Base-by-base conservation (phyloP, 495 filamentous ascomycete species). In the Podospora pseudocomata region DNA sequence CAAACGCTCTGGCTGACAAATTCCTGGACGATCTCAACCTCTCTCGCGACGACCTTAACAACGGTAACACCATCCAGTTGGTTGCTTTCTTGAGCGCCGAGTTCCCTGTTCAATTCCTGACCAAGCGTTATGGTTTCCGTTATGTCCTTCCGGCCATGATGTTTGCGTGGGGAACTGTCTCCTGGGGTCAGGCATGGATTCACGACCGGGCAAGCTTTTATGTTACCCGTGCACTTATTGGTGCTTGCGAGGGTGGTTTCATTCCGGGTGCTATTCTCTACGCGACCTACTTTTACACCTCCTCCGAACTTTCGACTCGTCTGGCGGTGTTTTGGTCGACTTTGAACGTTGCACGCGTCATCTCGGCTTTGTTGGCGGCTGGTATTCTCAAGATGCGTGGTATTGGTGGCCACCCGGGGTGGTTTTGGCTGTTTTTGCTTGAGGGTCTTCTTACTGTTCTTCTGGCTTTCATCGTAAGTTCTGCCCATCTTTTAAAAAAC, bases 271-370 rank as follows among this genome's bases (percentile, higher is more conserved):
- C 78, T 2, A 75, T 83, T 5, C 69, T 93, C 1, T 93, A 90
- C 76, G 82, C 92, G 7, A 88, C 87, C 0, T 92, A 91, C 78
- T 92, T 88, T 77, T 92, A 90, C 79, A 91, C 85, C 30, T 86
- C 84, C 13, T 82, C 82, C 44, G 88, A 89, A 72, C 78, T 92
- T 3, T 89, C 90, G 0, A 83, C 61, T 19, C 61, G 61, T 87
- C 59, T 85, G 89, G 0, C 81, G 91, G 56, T 83, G 83, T 87
- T 87, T 74, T 87, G 85, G 85, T 82, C 83, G 20, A 69, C 84
- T 0, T 73, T 86, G 39, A 85, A 84, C 32, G 74, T 80, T 18
- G 84, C 86, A 0, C 76, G 80, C 11, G 80, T 87, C 49, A 73
- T 85, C 44, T 85, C 84, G 0, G 81, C 83, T 3, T 75, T 88